phyloP scores from a whole-genome alignment of 495 filamentous ascomycete genomes.

The Tetracladium setigerum region DNA sequence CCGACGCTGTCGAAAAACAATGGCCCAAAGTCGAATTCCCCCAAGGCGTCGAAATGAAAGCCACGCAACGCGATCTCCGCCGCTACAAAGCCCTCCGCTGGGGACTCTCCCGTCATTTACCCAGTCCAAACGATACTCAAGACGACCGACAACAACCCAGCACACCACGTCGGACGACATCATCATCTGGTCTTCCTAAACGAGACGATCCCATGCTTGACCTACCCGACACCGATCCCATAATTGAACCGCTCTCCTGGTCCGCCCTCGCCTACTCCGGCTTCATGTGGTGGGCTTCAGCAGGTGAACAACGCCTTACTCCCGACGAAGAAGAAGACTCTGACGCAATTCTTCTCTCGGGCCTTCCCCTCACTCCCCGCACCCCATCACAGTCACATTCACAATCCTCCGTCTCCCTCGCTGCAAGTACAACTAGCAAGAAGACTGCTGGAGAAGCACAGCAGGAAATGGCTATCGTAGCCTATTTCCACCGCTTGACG shows the following conservation, averaged over 20 bases:
- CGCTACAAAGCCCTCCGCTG: conserved; percentile 66
- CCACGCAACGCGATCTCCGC: conserved; percentile 83
- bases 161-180: conserved; percentile 23
- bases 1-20: conserved; percentile 44
- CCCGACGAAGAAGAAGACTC: conserved; percentile 39
- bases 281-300: conserved; percentile 98
- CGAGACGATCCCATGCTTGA: conserved; percentile 19
- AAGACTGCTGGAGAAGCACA: conserved; percentile 24
- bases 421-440: conserved; percentile 11
- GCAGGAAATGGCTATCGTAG: conserved; percentile 68
- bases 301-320: conserved; percentile 69
- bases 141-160: conserved; percentile 19
- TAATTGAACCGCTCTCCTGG: conserved; percentile 82
- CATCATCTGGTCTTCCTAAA: conserved; percentile 34
- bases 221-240: conserved; percentile 32
- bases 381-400: conserved; percentile 23
- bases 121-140: background rate
- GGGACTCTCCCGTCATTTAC: conserved; percentile 46
- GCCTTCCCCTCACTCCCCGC: conserved; percentile 25
- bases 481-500: conserved; percentile 88
- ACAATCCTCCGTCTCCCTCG: conserved; percentile 21
- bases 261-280: conserved; percentile 78
- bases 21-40: conserved; percentile 73
- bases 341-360: conserved; percentile 40
- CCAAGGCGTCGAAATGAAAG: conserved; percentile 57